Evolutionary conservation across 768 basidiomycete species (phyloP), one percentile per base, ranked within the genome.

Genomic region (Suillus tomentosus): DNA sequence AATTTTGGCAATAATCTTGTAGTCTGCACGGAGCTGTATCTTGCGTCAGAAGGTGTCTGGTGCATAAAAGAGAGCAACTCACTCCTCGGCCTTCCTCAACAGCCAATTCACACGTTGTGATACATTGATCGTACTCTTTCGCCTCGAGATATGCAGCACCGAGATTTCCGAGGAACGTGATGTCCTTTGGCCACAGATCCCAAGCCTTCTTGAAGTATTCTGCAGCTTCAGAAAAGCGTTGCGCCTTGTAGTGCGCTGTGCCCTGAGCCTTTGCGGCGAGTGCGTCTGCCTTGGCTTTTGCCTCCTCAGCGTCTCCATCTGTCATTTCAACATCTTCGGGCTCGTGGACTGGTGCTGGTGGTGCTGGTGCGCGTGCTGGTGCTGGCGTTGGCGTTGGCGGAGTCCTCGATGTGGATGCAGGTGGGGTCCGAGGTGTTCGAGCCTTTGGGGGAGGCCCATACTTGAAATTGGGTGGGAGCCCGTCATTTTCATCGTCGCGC

Each of bases 41-140:
- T 37, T 62, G 55, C 10, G 59, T 50, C 24, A 60, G 40, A 37
- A 14, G 37, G 6, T 11, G n/a, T 22, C 19, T 47, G 2, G 48
- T 47, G 39, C 47, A 34, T n/a, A 24, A 22, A 60, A 5, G 10
- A 13, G 2, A 50, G 27, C 8, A 58, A 72, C 85, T 55, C 69
- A 92, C 90, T 65, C 81, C 83, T 65, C 96, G 90, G 39, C 95
- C 97, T 73, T 98, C 93, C 14, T 99, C 97, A 51, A 94, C 91
- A n/a, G 97, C 96, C 78, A 94, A 96, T 72, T 97, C 89, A 75
- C 94, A 96, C 0, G 87, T 87, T 75, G 95, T 91, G 70, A 99
- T 96, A 63, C 87, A 86, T 74, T 92, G 90, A 78, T 94, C 91
- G 71, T 89, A 98, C 42, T 99, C 89, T 11, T 90, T 94, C 75